A percentile compares a stretch with the other conserved stretches of the same genome.
Conservation (phyloP, 2,329 filamentous ascomycete genomes). For the Teratosphaeria gauchensis region DNA sequence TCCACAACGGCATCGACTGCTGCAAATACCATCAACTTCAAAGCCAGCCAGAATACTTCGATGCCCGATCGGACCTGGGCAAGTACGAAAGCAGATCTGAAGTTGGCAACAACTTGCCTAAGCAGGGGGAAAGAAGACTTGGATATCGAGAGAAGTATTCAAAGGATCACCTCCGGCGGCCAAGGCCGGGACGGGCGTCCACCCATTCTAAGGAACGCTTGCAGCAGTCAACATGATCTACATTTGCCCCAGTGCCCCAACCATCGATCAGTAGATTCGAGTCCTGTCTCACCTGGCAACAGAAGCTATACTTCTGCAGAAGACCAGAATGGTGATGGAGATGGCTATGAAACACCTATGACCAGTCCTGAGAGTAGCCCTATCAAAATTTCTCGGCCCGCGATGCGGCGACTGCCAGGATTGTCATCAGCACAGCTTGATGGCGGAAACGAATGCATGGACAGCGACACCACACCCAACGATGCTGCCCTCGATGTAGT, state of each 20-base stretch:
- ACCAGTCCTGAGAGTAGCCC: conserved; percentile 11
- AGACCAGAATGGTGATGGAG: background rate
- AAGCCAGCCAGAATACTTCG: background rate
- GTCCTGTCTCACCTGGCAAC: background rate
- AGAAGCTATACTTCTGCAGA: background rate
- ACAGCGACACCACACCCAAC: background rate
- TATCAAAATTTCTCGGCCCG: background rate
- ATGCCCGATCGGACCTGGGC: background rate
- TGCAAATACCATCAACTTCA: background rate
- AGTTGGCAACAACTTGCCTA: background rate
- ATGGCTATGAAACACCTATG: conserved; percentile 9
- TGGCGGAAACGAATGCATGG: conserved; percentile 1
- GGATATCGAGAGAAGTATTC: background rate
- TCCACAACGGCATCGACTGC: background rate
- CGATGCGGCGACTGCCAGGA: background rate
- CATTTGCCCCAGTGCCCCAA: background rate
- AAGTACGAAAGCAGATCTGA: background rate
- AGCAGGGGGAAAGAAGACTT: background rate
- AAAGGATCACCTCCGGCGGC: background rate
- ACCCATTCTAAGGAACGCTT: background rate
- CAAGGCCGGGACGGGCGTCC: background rate
- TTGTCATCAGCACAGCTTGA: background rate
- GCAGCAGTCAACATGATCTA: background rate
- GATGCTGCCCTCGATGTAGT: background rate
- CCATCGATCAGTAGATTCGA: background rate